Base-by-base conservation (phyloP, 768 basidiomycete genomes). In the Tubosaeta sp. region DNA sequence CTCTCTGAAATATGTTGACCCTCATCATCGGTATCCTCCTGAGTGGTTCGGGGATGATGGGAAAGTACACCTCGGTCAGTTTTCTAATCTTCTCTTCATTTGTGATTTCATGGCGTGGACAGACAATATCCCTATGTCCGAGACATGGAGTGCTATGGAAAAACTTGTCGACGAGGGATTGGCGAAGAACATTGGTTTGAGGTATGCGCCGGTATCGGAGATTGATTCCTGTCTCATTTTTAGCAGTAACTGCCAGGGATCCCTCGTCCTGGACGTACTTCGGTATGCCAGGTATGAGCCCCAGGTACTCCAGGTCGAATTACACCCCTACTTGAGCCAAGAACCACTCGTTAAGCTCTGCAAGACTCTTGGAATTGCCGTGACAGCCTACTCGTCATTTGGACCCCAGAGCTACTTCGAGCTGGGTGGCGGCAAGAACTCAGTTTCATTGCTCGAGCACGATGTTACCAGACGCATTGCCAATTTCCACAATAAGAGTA, bases 81-180 rank as follows among this genome's bases (percentile, higher is more conserved):
- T 48, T 52, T n/a, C 11, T 37, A 10, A 6, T 32, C 29, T 13
- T 38, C 42, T 17, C 8, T 38, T 10, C 2, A 50, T 32, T 48
- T 10, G 1, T 13, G 2, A 31, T 25, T 45, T 56, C n/a, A 57
- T 26, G 9, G 31, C 44, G 25, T 48, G 42, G 42, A 41, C 56
- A 84, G 80, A 80, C 58, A 83, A 84, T 46, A 82, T 80, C 0
- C 84, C 86, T 35, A 79, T 89, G 66, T 82, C 84, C 59, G 86
- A 90, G 73, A 95, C 93, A 16, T 95, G 91, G 90, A 64, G 69
- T 38, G 88, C 80, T 14, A 80, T 95, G 83, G 93, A 95, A 69
- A 74, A 77, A 54, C 78, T 94, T 19, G 84, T 85, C 43, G 85
- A 89, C 57, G 76, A 77, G 39, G 84, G 85, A 8, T 66, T 85